These are phyloP conservation scores for Xanthoceras sorbifolium DNA, from an alignment of 345 rosid species.

Conservation along the genomic window DNA sequence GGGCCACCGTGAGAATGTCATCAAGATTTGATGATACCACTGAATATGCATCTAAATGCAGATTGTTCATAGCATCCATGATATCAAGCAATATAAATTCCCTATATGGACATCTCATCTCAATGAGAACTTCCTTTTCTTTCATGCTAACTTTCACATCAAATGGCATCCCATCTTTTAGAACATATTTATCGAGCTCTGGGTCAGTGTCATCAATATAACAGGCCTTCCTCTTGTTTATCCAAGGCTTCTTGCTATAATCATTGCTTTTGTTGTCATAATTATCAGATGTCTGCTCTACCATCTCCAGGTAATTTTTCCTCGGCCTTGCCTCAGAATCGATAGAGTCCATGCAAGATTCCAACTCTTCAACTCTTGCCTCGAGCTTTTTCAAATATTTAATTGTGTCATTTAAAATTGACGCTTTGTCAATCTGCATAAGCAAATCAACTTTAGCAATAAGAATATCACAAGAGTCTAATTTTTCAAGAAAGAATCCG, in stretches of 20 bases:
- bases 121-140: conserved; percentile 59
- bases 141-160: conserved; percentile 49
- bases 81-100: conserved; percentile 70
- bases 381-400: conserved; percentile 66
- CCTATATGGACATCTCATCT: conserved; percentile 67
- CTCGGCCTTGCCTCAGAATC: conserved; percentile 47
- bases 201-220: conserved; percentile 47
- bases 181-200: conserved; percentile 28
- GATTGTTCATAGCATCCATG: conserved; percentile 74
- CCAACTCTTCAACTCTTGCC: conserved; percentile 76
- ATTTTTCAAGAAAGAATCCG: not conserved
- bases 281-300: conserved; percentile 74
- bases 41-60: conserved; percentile 69
- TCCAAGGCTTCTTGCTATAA: conserved; percentile 37
- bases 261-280: conserved; percentile 38
- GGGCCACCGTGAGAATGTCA: conserved; percentile 54
- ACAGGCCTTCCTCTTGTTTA: conserved; percentile 67
- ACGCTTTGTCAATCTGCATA: conserved; percentile 62
- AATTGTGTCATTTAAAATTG: conserved; percentile 62
- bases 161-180: conserved; percentile 28
- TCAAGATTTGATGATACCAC: conserved; percentile 67
- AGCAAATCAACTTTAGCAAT: not conserved
- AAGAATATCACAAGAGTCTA: not conserved
- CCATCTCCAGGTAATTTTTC: conserved; percentile 43
- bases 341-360: conserved; percentile 67